These are phyloP conservation scores for Plantago elongata DNA, from an alignment of 257 asterid genomes.

Conservation along the genomic window DNA sequence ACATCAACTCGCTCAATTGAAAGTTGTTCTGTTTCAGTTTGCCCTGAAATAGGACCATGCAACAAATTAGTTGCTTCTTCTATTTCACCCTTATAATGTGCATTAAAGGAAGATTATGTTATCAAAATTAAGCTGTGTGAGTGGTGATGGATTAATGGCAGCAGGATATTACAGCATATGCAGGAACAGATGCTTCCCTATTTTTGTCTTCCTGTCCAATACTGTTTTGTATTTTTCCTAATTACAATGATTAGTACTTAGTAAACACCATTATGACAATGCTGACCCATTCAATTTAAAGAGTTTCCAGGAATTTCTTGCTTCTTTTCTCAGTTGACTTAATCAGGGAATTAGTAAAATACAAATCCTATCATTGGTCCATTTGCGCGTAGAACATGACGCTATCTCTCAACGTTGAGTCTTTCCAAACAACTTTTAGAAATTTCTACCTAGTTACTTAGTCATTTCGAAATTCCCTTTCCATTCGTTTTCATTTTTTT, in stretches of 20 bases:
- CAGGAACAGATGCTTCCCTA: background rate
- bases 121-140: background rate
- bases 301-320: background rate
- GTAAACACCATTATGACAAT: background rate
- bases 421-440: no score
- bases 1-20: no score
- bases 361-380: background rate
- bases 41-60: no score
- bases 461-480: no score
- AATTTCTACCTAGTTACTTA: no score
- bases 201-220: background rate
- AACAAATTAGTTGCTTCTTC: no score
- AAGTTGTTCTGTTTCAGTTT: no score
- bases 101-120: no score
- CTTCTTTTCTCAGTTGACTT: slow-evolving; percentile 4
- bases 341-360: background rate
- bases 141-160: background rate
- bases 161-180: background rate
- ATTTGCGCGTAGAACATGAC: background rate
- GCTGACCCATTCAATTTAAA: slow-evolving; percentile 7
- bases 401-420: background rate
- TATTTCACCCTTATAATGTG: no score
- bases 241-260: background rate
- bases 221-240: background rate
- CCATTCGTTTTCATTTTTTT: no score